Conservation (phyloP, 2,329 filamentous ascomycete genomes). For the Aspergillus brasiliensis region DNA sequence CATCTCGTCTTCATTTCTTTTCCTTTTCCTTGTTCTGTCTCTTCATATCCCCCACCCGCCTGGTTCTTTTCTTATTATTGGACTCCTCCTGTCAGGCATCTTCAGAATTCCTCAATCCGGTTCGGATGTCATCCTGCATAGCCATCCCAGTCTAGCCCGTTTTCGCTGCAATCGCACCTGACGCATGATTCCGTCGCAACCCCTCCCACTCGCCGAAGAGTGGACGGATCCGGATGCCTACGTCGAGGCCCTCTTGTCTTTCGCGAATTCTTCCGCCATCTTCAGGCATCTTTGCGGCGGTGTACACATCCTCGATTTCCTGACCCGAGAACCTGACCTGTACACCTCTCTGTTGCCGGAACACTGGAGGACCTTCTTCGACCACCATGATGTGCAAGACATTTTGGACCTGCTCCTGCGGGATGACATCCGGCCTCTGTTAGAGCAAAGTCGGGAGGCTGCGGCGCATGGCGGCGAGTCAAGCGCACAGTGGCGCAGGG, state of each 20-base stretch:
- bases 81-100: neutral
- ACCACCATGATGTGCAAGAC: constrained; percentile 69
- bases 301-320: constrained; percentile 96
- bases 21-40: too few relatives aligned
- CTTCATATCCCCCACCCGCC: neutral
- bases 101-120: neutral
- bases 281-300: constrained; percentile 92
- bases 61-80: neutral
- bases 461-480: constrained; percentile 14
- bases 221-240: constrained; percentile 76
- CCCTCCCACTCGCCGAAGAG: constrained; percentile 69
- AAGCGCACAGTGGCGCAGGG: constrained; percentile 45
- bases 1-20: neutral
- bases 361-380: constrained; percentile 81
- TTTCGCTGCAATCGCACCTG: neutral
- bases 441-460: constrained; percentile 15
- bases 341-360: constrained; percentile 75
- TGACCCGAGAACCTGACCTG: constrained; percentile 79
- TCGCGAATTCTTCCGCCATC: constrained; percentile 71
- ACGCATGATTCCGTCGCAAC: constrained; percentile 51
- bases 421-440: constrained; percentile 63
- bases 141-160: neutral
- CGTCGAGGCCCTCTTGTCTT: constrained; percentile 73
- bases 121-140: constrained; percentile 6
- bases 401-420: constrained; percentile 80